Evolutionary conservation across 2,329 filamentous ascomycete genomes (phyloP), one percentile per base, ranked within the genome.

Genomic region (Sclerotinia nivalis): DNA sequence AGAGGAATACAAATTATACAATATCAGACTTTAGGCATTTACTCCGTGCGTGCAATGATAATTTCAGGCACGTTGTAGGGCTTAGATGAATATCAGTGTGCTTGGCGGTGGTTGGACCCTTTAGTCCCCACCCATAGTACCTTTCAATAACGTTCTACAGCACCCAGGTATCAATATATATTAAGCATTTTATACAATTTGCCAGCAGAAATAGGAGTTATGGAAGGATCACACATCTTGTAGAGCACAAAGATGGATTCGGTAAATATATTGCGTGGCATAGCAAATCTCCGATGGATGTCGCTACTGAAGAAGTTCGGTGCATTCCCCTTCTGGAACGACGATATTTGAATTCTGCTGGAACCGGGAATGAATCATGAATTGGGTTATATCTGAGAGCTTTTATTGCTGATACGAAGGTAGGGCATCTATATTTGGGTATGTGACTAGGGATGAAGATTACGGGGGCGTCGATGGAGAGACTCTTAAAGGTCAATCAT

Each of bases 11-110:
- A 43, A 18, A 5, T 43, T 43, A 52, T 28, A 54, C 47, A 40
- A 52, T 20, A 52, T 52, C 52, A 22, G 37, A 28, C 31, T 65
- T 65, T 54, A 49, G 47, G 47, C 15, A 40, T 65, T 13, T 65
- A 52, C 31, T 65, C 61, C 61, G 61, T 52, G 61, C n/a, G 34
- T 52, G 61, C 52, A 52, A 40, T 52, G 61, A 40, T 52, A 50
- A 52, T 52, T 65, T 37, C 47, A 65, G 61, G 52, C 31, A 52
- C 47, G 61, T 52, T 65, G 49, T 65, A 65, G 61, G 61, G 61
- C 61, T 65, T 65, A 65, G 61, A 65, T 65, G 61, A 65, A 37
- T 52, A 49, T 65, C 61, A 65, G 18, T 22, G 34, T 40, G 61
- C 61, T 65, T 65, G 47, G 61, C 61, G 22, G 61, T 52, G 61